A percentile compares a stretch with the other conserved stretches of the same genome.
phyloP scores from a whole-genome alignment of 2,329 filamentous ascomycete genomes.

The Aulographum hederae region DNA sequence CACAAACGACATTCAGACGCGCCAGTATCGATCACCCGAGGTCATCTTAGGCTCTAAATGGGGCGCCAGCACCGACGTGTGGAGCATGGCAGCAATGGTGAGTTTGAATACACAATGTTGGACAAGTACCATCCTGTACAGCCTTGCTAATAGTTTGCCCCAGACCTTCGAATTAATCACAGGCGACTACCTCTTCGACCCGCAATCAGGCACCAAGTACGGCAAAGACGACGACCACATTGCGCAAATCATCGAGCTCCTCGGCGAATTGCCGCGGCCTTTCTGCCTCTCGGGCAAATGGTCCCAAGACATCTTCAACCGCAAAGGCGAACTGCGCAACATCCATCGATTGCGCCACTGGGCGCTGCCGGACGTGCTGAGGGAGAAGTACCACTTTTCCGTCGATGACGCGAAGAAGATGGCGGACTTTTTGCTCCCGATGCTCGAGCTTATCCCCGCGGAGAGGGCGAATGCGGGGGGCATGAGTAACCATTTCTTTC shows the following conservation, averaged over 20 bases:
- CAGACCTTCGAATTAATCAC: constrained; percentile 96
- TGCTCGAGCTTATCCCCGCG: constrained; percentile 78
- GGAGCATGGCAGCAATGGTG: constrained; percentile 99
- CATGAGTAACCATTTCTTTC: constrained; percentile 72
- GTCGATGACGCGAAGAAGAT: constrained; percentile 65
- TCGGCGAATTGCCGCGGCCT: constrained; percentile 83
- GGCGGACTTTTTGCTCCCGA: constrained; percentile 67
- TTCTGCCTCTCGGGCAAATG: constrained; percentile 87
- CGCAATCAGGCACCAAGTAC: constrained; percentile 95
- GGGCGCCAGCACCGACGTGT: constrained; percentile 98
- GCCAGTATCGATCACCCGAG: constrained; percentile 92
- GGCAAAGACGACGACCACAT: constrained; percentile 99
- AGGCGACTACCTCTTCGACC: constrained; percentile 95
- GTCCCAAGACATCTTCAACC: constrained; percentile 97
- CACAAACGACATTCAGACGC: constrained; percentile 96
- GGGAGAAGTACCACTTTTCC: constrained; percentile 93
- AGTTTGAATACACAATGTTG: constrained; percentile 18
- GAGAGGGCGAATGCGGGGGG: constrained; percentile 88
- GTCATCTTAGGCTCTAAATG: constrained; percentile 94
- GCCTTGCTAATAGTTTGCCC: background rate
- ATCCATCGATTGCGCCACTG: constrained; percentile 93
- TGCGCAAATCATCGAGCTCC: constrained; percentile 92
- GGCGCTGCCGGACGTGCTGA: constrained; percentile 80
- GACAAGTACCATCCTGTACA: background rate
- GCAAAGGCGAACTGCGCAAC: constrained; percentile 91